Evolutionary conservation across 129 eudicot species (phyloP).

Genomic region (Centella asiatica): DNA sequence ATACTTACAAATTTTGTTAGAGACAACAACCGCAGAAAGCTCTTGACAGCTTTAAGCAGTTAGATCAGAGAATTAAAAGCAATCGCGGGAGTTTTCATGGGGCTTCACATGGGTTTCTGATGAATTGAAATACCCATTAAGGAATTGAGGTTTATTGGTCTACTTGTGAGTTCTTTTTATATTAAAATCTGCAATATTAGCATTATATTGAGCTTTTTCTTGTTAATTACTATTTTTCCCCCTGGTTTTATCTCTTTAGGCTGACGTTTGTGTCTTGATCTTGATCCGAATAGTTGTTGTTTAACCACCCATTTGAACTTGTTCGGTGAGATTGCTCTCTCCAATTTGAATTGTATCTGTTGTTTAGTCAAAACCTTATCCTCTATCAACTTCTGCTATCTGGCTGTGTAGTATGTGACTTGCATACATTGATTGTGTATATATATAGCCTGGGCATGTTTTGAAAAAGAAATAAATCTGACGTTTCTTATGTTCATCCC

Average conservation of each 20-base stretch:
- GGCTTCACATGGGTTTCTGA: conserved; percentile 32
- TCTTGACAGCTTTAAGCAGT: neutral
- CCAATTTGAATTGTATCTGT: neutral
- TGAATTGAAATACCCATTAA: conserved; percentile 48
- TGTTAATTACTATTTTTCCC: neutral
- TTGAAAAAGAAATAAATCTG: no score
- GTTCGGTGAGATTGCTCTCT: neutral
- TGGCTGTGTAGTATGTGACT: neutral
- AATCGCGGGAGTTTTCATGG: conserved; percentile 16
- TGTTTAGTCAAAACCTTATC: neutral
- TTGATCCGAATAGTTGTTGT: conserved; percentile 7
- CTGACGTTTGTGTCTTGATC: conserved; percentile 1
- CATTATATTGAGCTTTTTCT: no score
- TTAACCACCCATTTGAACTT: conserved; percentile 5
- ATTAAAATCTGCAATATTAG: no score
- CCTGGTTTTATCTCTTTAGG: neutral
- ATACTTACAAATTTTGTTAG: no score
- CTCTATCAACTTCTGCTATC: neutral
- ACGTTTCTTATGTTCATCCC: no score
- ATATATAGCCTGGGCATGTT: neutral
- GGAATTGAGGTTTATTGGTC: conserved; percentile 20
- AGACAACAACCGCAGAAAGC: neutral
- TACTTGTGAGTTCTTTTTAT: conserved; percentile 19
- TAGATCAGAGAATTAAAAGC: conserved; percentile 7
- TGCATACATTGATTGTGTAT: neutral